These are phyloP conservation scores for Starmerella roubikii DNA, from an alignment of 805 yeast genomes.

Conservation along the genomic window DNA sequence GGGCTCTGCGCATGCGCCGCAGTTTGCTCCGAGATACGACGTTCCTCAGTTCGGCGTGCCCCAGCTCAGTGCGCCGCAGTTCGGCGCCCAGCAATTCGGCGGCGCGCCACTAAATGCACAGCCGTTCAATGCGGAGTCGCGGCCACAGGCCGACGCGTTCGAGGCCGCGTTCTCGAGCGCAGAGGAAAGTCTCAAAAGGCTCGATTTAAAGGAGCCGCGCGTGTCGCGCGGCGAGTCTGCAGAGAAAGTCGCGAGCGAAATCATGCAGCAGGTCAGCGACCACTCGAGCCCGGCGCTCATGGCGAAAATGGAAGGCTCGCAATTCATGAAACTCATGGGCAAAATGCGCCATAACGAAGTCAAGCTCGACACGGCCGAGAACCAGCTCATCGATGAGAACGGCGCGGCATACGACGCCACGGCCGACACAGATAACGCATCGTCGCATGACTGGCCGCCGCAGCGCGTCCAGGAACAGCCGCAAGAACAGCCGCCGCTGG, in stretches of 20 bases:
- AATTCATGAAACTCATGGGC: constrained; percentile 17
- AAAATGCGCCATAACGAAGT: constrained; percentile 12
- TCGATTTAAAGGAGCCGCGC: too few species aligned
- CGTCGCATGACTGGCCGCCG: constrained; percentile 8
- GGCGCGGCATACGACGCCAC: constrained; percentile 1
- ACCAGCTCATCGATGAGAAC: constrained; percentile 3
- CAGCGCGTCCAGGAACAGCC: too few species aligned
- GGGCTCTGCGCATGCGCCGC: too few species aligned
- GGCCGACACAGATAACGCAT: too few species aligned
- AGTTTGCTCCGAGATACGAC: too few species aligned
- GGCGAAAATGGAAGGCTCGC: constrained; percentile 16
- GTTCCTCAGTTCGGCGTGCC: too few species aligned
- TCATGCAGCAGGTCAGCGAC: constrained; percentile 11
- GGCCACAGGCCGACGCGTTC: too few species aligned
- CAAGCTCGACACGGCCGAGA: constrained; percentile 7
- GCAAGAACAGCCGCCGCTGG: too few species aligned
- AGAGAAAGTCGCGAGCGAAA: constrained; percentile 14
- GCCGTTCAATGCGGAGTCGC: too few species aligned
- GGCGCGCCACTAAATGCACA: too few species aligned
- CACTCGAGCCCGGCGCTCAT: constrained; percentile 9
- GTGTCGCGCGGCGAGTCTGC: constrained; percentile 11
- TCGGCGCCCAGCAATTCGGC: too few species aligned
- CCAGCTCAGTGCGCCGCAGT: too few species aligned
- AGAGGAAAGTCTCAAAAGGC: constrained; percentile 8
- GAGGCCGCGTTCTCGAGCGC: constrained; percentile 16